Evolutionary conservation across 2,329 filamentous ascomycete genomes (phyloP).

Genomic region (Mycogone perniciosa): DNA sequence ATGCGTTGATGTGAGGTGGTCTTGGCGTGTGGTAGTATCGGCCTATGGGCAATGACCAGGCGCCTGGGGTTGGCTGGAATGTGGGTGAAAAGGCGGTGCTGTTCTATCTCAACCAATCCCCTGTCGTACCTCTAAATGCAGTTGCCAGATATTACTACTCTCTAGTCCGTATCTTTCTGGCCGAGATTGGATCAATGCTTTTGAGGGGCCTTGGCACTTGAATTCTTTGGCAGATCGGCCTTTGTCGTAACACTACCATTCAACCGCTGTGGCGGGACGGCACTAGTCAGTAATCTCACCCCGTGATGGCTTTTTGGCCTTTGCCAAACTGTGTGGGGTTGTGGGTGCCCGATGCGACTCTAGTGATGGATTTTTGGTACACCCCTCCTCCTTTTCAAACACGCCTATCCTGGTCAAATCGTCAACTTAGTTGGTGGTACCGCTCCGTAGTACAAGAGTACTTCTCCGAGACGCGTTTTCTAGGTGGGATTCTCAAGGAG

Average conservation of each 20-base stretch:
- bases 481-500: neutral
- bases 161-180: too few species aligned
- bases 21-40: neutral
- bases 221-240: neutral
- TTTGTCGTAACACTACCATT: neutral
- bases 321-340: conserved; percentile 1
- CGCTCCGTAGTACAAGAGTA: too few species aligned
- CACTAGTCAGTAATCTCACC: neutral
- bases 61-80: neutral
- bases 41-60: too few species aligned
- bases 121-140: too few species aligned
- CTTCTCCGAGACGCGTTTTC: neutral
- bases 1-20: neutral
- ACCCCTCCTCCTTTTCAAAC: neutral
- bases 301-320: neutral
- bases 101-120: neutral
- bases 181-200: too few species aligned
- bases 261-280: conserved; percentile 7
- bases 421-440: too few species aligned
- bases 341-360: neutral
- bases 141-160: too few species aligned
- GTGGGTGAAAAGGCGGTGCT: neutral
- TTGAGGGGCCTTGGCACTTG: too few species aligned
- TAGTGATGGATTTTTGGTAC: neutral
- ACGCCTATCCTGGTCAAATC: neutral